Base-by-base conservation (phyloP, 805 yeast genomes). In the Millerozyma acaciae region DNA sequence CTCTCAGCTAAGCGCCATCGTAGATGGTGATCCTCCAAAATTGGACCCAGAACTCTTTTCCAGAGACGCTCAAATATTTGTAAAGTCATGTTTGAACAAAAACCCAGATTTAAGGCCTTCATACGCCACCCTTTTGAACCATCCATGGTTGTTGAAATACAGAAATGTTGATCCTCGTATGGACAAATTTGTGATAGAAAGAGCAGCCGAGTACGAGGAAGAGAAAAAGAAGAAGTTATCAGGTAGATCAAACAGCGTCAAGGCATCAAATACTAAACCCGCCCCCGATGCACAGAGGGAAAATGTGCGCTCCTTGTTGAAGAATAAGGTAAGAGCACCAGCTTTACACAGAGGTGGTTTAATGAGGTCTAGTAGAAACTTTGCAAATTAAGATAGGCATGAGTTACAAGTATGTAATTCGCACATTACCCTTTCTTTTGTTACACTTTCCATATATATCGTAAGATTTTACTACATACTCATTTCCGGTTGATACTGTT, bases 1-100 rank as follows among this genome's bases (percentile, higher is more conserved):
- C 50, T 82, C 93, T 5, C 98, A 93, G 60, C 70, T 93, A 43
- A 82, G 87, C 60, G 97, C 97, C 3, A 93, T 93, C 49, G 97
- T 93, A n/a, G 94, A 86, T 53, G 96, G 95, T 8, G 88, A 84
- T 17, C 87, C 96, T n/a, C 96, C 96, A n/a, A 64, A 66, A 28
- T 64, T 88, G 33, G 89, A 89, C 12, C 60, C 68, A 2, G 73
- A 59, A 32, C 63, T 60, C 46, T 93, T 75, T 53, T 76, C 89
- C 2, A 55, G 67, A n/a, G 82, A 80, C 32, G 97, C 97, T 0
- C 81, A 78, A 47, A 76, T 79, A 43, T 93, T 93, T 57, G 95
- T 90, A 8, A 68, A 69, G 8, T 71, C 76, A 38, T 84, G 93
- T 59, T 65, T 93, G 36, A 79, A 80, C 48, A 93, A 90, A 60